phyloP scores from a whole-genome alignment of 148 eudicot species.

The Fagopyrum homotropicum region DNA sequence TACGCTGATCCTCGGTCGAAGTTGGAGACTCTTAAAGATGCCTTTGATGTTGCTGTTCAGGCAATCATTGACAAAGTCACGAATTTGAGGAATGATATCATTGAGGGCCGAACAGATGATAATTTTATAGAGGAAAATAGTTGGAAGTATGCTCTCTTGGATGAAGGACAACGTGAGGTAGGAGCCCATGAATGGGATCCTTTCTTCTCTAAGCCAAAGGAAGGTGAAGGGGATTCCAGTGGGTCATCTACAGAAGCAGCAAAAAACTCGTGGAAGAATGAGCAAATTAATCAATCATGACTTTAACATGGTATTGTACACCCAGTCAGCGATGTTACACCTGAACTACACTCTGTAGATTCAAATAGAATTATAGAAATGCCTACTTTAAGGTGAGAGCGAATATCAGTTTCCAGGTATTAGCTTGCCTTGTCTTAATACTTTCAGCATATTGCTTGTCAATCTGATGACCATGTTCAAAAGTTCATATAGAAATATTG shows the following conservation, averaged over 20 bases:
- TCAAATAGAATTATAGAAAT: too few species aligned
- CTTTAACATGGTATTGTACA: neutral
- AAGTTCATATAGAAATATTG: neutral
- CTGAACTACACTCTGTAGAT: neutral
- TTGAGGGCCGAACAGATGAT: constrained; percentile 56
- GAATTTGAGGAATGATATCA: constrained; percentile 56
- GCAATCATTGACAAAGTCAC: constrained; percentile 76
- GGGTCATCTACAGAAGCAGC: constrained; percentile 47
- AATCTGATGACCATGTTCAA: neutral
- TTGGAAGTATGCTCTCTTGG: constrained; percentile 81
- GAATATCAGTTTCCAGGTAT: constrained; percentile 3
- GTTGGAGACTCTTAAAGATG: constrained; percentile 73
- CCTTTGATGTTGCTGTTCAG: constrained; percentile 84
- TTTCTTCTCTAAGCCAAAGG: constrained; percentile 75
- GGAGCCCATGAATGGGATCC: constrained; percentile 90
- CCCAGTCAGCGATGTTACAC: neutral
- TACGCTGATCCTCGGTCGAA: constrained; percentile 96
- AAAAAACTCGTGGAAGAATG: constrained; percentile 73
- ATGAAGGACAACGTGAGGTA: constrained; percentile 46
- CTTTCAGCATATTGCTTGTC: neutral
- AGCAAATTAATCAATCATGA: constrained; percentile 48
- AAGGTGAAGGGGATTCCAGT: constrained; percentile 32
- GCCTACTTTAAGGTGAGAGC: neutral
- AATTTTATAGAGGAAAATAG: constrained; percentile 70
- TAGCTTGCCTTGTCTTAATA: neutral